Percentiles rank a stretch among this genome's conserved stretches.
Evolutionary conservation across 495 filamentous ascomycete genomes (phyloP).

Genomic region (Trypethelium eluteriae): DNA sequence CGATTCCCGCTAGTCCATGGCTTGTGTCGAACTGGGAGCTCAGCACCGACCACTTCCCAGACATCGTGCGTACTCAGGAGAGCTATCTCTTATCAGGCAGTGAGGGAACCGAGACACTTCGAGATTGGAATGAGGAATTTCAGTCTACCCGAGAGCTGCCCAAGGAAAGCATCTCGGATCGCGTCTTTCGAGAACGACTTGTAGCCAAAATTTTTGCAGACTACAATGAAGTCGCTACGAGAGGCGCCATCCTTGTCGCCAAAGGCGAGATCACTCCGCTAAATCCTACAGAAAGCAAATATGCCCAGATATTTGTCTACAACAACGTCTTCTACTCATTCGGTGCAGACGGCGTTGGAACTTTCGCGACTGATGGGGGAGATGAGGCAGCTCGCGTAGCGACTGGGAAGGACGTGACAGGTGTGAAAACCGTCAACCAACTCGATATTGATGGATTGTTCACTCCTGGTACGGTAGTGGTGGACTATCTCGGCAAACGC

Average conservation of each 20-base stretch:
- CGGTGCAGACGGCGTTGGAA: slow-evolving; percentile 94
- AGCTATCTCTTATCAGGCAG: slow-evolving; percentile 80
- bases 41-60: slow-evolving; percentile 61
- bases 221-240: slow-evolving; percentile 89
- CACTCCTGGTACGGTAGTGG: slow-evolving; percentile 90
- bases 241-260: slow-evolving; percentile 88
- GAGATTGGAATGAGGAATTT: slow-evolving; percentile 99
- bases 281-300: slow-evolving; percentile 84
- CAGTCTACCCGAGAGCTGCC: slow-evolving; percentile 92
- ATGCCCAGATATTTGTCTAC: slow-evolving; percentile 98
- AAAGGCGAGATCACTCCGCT: slow-evolving; percentile 90
- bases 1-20: slow-evolving; percentile 89
- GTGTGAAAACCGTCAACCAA: slow-evolving; percentile 90
- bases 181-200: slow-evolving; percentile 89
- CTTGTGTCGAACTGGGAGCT: slow-evolving; percentile 50
- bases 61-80: slow-evolving; percentile 86
- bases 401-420: slow-evolving; percentile 91
- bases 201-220: slow-evolving; percentile 95
- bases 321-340: slow-evolving; percentile 99
- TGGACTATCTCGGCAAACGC: slow-evolving; percentile 95
- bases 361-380: slow-evolving; percentile 91
- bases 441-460: slow-evolving; percentile 90
- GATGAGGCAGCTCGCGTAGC: slow-evolving; percentile 95
- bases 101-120: slow-evolving; percentile 85
- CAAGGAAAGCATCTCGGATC: slow-evolving; percentile 85